Percentiles rank a stretch among this genome's conserved stretches.
Conservation (phyloP, 306 rosid species). For the Quercus glauca region DNA sequence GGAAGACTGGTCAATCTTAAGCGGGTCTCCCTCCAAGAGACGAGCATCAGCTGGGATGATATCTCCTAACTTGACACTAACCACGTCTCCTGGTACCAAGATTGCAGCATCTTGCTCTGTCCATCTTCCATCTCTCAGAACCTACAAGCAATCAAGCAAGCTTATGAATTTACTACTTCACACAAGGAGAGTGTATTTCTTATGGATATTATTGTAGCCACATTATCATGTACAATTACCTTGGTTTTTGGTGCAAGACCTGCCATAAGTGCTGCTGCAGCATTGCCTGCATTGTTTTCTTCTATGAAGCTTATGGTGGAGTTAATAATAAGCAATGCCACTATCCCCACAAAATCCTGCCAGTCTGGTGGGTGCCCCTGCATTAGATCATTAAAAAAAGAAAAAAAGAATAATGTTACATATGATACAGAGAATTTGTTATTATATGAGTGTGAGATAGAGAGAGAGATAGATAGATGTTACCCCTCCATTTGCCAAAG, state of each 20-base stretch:
- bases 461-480: not conserved
- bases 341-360: conserved; percentile 81
- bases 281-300: conserved; percentile 95
- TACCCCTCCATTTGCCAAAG: conserved; percentile 91
- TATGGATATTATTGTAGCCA: not conserved
- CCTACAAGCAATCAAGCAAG: conserved; percentile 26
- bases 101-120: conserved; percentile 71
- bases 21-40: conserved; percentile 75
- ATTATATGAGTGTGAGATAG: not conserved
- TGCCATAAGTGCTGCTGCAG: conserved; percentile 94
- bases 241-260: conserved; percentile 95
- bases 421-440: not conserved
- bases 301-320: conserved; percentile 88
- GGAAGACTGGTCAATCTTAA: conserved; percentile 85
- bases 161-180: not conserved
- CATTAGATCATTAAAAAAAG: not conserved
- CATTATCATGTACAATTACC: conserved; percentile 23
- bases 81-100: conserved; percentile 80
- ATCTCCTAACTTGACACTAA: conserved; percentile 84
- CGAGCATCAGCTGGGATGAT: conserved; percentile 91
- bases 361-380: conserved; percentile 88
- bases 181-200: not conserved
- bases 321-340: conserved; percentile 60
- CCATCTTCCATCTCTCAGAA: conserved; percentile 88
- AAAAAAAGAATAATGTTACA: not conserved